Evolutionary conservation across 225 moss, liverwort and hornwort species (phyloP), one percentile per base, ranked within the genome.

Genomic region (Lunularia cruciata): DNA sequence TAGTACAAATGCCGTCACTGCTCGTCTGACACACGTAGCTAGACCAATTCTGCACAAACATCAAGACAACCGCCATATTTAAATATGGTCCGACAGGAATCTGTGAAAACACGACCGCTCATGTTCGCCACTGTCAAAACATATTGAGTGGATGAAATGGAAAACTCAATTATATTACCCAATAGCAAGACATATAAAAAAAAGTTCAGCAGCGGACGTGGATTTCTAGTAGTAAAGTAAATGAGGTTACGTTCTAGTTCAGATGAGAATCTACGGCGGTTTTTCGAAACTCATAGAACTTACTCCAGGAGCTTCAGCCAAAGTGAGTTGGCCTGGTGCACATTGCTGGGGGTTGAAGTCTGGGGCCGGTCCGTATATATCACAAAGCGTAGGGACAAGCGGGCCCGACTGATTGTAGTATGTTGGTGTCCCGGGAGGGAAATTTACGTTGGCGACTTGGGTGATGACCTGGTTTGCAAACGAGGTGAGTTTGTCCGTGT

Each of bases 361-460:
- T 0, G 85, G 85, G 20, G 78, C 81, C 23, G 85, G 78, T 47
- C 85, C 85, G 35, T 85, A 85, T 11, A 73, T 60, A 5, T 73
- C 76, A 76, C 85, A 85, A 16, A 88, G 63, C 47, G 16, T 43
- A 2, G 88, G 85, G 5, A 88, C 83, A 11, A 72, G 10, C 5
- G 88, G 88, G 14, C 88, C 88, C 47, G 76, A 75, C 59, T 85
- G 85, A 27, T 88, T 88, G 73, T 81, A 88, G 23, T 53, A 83
- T 3, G 34, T 9, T 0, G 68, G 67, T n/a, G 69, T 63, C 10
- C 47, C 70, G n/a, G 76, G 77, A 54, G 65, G 64, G 5, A 54
- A 38, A 23, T 79, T 76, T 20, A 25, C 20, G 52, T 88, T 85
- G 4, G 70, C 36, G 6, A 34, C 11, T 2, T 0, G 33, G 7